Conservation (phyloP, 2,329 filamentous ascomycete genomes). For the Chaetomium globosum region DNA sequence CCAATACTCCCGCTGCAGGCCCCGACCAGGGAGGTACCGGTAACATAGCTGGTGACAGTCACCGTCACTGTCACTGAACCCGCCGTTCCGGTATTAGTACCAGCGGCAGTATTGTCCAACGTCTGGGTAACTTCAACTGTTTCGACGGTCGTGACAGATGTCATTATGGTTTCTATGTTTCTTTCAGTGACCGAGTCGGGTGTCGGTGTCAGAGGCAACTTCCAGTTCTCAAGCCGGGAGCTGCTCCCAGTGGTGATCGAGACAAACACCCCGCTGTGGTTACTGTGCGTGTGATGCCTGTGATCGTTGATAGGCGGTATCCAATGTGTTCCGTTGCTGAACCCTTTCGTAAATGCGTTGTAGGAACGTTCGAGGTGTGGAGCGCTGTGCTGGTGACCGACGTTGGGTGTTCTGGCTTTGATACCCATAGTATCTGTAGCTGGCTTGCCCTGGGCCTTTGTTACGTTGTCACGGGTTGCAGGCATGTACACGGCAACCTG, state of each 20-base stretch:
- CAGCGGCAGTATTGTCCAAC: neutral
- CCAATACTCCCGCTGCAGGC: neutral
- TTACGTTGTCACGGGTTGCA: neutral
- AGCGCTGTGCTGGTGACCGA: neutral
- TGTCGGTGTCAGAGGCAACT: neutral
- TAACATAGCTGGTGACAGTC: neutral
- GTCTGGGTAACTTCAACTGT: neutral
- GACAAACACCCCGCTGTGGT: neutral
- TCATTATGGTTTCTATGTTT: neutral
- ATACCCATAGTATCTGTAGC: neutral
- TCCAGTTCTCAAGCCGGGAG: neutral
- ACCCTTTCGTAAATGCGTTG: neutral
- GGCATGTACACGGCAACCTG: slow-evolving; percentile 70
- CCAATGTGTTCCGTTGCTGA: neutral
- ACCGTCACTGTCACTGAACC: neutral
- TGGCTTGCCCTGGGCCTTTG: neutral
- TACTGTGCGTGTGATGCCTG: neutral
- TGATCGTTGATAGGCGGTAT: slow-evolving; percentile 1
- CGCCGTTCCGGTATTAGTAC: neutral
- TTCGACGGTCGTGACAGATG: neutral
- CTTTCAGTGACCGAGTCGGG: neutral
- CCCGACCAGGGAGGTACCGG: neutral
- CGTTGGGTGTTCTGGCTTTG: too few relatives aligned
- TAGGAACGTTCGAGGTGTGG: slow-evolving; percentile 1
- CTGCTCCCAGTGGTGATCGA: neutral